phyloP scores from a whole-genome alignment of 495 filamentous ascomycete genomes.

The Copromyces sp. region DNA sequence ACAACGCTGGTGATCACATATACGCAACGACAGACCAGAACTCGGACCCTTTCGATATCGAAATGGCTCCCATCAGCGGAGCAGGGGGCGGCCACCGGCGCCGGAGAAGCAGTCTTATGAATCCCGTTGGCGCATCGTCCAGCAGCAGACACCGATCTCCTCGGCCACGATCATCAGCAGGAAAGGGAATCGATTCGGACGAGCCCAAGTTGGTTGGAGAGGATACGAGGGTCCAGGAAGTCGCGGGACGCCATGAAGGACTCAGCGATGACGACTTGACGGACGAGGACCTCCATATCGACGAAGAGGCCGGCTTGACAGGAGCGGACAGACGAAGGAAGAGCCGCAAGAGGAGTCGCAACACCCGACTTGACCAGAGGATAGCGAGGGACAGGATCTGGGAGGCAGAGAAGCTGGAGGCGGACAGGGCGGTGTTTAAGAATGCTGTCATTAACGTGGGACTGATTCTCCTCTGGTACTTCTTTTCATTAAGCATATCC shows the following conservation, averaged over 20 bases:
- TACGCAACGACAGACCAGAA: slow-evolving; percentile 1
- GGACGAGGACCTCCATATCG: slow-evolving; percentile 70
- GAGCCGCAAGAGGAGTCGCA: slow-evolving; percentile 51
- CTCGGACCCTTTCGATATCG: slow-evolving; percentile 28
- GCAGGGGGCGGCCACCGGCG: slow-evolving; percentile 39
- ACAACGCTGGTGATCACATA: not conserved
- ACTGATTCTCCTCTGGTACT: slow-evolving; percentile 84
- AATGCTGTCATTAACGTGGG: slow-evolving; percentile 57
- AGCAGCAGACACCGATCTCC: slow-evolving; percentile 37
- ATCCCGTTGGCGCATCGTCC: slow-evolving; percentile 27
- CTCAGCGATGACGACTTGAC: slow-evolving; percentile 25
- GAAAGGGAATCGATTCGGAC: slow-evolving; percentile 25
- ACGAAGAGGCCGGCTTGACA: slow-evolving; percentile 84
- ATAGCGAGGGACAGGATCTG: slow-evolving; percentile 49
- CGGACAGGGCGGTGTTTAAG: slow-evolving; percentile 60
- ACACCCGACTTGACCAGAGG: slow-evolving; percentile 63
- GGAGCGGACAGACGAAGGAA: slow-evolving; percentile 57
- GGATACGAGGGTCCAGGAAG: slow-evolving; percentile 15
- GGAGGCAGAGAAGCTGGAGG: slow-evolving; percentile 54
- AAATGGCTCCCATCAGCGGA: slow-evolving; percentile 37
- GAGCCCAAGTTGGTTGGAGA: slow-evolving; percentile 34
- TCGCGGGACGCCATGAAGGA: slow-evolving; percentile 15
- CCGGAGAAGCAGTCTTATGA: slow-evolving; percentile 49
- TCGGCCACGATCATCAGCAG: slow-evolving; percentile 27
- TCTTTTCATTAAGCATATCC: slow-evolving; percentile 90